Evolutionary conservation across 2,329 filamentous ascomycete species (phyloP).

Genomic region (Dactylonectria estremocensis): DNA sequence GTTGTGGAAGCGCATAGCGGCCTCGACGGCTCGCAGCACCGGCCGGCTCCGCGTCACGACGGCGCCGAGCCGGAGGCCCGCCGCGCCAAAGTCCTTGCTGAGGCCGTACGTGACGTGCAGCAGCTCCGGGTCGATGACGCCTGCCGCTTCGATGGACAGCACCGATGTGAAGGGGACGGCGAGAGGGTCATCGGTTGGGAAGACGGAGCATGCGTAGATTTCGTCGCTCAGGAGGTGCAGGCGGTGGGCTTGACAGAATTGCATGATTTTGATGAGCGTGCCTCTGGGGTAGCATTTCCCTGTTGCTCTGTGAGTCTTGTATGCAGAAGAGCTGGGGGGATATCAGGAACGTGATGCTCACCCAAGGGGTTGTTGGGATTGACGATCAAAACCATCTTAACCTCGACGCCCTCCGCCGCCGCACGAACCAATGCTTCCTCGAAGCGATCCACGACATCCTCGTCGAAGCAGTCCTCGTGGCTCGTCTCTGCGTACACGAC

Average conservation of each 20-base stretch:
- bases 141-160: slow-evolving; percentile 60
- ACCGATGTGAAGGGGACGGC: slow-evolving; percentile 62
- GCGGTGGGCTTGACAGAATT: slow-evolving; percentile 63
- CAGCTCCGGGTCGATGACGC: slow-evolving; percentile 61
- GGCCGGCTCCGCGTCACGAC: slow-evolving; percentile 58
- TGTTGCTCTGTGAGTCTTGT: slow-evolving; percentile 38
- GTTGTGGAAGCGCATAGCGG: slow-evolving; percentile 63
- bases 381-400: slow-evolving; percentile 66
- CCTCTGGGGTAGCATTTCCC: slow-evolving; percentile 61
- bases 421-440: slow-evolving; percentile 58
- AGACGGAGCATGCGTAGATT: slow-evolving; percentile 70
- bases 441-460: slow-evolving; percentile 60
- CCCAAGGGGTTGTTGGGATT: slow-evolving; percentile 69
- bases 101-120: slow-evolving; percentile 67
- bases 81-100: slow-evolving; percentile 67
- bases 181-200: slow-evolving; percentile 52
- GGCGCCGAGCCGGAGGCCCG: slow-evolving; percentile 66
- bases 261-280: slow-evolving; percentile 61
- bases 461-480: slow-evolving; percentile 61
- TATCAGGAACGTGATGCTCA: slow-evolving; percentile 36
- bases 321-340: background rate
- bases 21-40: slow-evolving; percentile 54
- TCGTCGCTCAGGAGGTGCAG: slow-evolving; percentile 72
- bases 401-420: slow-evolving; percentile 53
- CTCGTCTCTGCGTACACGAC: slow-evolving; percentile 63